phyloP scores from a whole-genome alignment of 345 rosid genomes.

The Carallia pectinifolia region DNA sequence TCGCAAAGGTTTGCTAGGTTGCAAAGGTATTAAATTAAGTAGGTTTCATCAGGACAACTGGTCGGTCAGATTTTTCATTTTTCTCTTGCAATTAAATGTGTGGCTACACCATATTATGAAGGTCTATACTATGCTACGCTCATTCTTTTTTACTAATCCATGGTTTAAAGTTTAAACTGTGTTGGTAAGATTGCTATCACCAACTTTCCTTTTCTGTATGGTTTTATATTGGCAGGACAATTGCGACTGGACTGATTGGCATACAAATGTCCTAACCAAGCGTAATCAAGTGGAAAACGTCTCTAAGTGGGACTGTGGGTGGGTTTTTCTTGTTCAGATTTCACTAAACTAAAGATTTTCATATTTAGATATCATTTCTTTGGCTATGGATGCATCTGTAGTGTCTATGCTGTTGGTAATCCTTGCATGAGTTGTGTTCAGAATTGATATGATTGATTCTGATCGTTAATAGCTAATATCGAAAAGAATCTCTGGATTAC shows the following conservation, averaged over 20 bases:
- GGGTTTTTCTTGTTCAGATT: slow-evolving; percentile 25
- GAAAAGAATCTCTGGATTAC: too few species aligned
- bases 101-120: not conserved
- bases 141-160: not conserved
- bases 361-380: not conserved
- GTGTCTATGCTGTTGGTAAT: too few species aligned
- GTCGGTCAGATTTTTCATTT: not conserved
- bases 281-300: slow-evolving; percentile 85
- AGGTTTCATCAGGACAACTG: not conserved
- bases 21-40: not conserved
- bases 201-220: slow-evolving; percentile 10
- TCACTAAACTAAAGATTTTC: not conserved
- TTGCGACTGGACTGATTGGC: slow-evolving; percentile 74
- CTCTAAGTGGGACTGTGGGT: slow-evolving; percentile 92
- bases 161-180: not conserved
- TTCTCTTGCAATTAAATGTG: not conserved
- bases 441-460: too few species aligned
- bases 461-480: too few species aligned
- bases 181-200: too few species aligned
- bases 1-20: not conserved
- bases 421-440: too few species aligned
- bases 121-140: not conserved
- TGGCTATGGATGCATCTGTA: too few species aligned
- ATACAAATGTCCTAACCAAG: slow-evolving; percentile 58
- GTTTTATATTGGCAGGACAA: slow-evolving; percentile 49